These are phyloP conservation scores for Apiospora koreana DNA, from an alignment of 2,329 filamentous ascomycete species.

Conservation along the genomic window DNA sequence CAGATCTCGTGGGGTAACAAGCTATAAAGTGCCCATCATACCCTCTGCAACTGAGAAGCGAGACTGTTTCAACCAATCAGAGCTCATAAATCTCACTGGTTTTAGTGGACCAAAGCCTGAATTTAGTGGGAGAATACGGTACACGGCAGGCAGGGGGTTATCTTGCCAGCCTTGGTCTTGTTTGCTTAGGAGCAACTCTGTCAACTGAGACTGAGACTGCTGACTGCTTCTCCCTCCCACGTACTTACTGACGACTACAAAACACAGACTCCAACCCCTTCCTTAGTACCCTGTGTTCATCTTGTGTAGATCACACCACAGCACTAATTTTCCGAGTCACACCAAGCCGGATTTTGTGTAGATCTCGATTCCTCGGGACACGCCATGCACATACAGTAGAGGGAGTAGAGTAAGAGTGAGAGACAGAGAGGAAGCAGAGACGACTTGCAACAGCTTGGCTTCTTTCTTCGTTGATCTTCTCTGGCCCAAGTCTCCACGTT, in stretches of 20 bases:
- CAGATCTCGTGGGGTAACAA: too few species aligned
- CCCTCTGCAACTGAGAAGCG: too few species aligned
- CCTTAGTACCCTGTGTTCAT: not conserved
- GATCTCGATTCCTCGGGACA: not conserved
- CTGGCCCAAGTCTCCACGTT: not conserved
- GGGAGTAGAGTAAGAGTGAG: not conserved
- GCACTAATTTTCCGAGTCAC: slow-evolving; percentile 1
- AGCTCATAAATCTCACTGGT: too few species aligned
- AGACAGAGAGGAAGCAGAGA: not conserved
- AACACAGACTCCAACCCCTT: not conserved
- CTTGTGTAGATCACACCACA: slow-evolving; percentile 8
- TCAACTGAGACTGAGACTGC: too few species aligned
- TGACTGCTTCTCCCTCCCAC: not conserved
- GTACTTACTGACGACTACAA: not conserved
- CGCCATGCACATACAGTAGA: not conserved
- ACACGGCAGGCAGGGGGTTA: not conserved
- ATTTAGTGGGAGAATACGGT: too few species aligned
- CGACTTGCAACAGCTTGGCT: not conserved
- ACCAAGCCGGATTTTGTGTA: not conserved
- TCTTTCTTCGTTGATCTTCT: not conserved
- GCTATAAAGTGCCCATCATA: too few species aligned
- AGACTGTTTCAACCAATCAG: too few species aligned
- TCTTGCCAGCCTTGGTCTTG: not conserved
- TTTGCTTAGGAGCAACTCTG: not conserved
- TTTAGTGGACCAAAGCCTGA: too few species aligned